Evolutionary conservation across 495 filamentous ascomycete genomes (phyloP), one percentile per base, ranked within the genome.

Genomic region (Penicillium salamii): DNA sequence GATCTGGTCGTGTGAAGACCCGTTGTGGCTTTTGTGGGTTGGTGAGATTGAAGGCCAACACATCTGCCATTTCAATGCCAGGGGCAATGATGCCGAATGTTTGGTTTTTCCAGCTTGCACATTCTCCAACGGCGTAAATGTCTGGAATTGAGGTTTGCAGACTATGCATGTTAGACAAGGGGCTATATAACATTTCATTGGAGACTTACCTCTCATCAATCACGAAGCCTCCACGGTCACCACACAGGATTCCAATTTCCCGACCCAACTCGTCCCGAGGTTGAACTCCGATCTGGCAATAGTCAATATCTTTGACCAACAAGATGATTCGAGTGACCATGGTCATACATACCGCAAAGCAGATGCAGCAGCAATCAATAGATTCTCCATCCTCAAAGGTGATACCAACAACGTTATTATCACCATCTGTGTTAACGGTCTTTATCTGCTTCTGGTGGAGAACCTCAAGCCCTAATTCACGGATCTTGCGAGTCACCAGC

Each of bases 21-120:
- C 85, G 78, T 3, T 81, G 81, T 5, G 80, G 59, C 52, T 95
- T 87, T 62, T 86, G 84, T 3, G 88, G 81, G 65, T 96, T 86
- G 8, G 91, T 93, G 41, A 97, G 80, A 62, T 97, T 97, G 72
- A 91, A 96, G n/a, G 92, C 80, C 2, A 96, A 78, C 5, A 97
- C 85, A 59, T 97, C 92, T 0, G 92, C 92, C 92, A 97, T 97
- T 66, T 96, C 92, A 35, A 97, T 80, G 13, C 92, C 92, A 0
- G 92, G 92, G 1, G 90, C 92, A 57, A 97, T 96, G 19, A 97
- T 82, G 4, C 92, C 92, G 57, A 91, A 97, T 0, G 90, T 95
- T 63, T 95, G 88, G 58, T 84, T 89, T 53, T 96, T 83, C 91
- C 92, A 96, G 67, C 85, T 92, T 13, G 92, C 92, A 59, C 92